Evolutionary conservation across 352 stramenopile species (phyloP).

Genomic region (Saprolegnia diclina): DNA sequence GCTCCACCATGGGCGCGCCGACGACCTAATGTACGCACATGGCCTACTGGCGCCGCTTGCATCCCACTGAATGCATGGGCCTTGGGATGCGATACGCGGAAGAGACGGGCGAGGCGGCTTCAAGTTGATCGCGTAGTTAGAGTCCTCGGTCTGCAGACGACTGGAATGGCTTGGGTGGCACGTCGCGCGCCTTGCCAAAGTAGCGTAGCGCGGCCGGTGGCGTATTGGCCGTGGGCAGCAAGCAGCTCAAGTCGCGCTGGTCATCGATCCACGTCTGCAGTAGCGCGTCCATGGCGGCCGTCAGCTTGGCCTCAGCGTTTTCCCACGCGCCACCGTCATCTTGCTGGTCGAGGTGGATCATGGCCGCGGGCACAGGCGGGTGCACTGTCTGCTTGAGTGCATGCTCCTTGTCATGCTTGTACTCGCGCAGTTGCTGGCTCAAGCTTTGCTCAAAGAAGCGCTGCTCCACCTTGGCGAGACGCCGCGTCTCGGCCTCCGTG

Average conservation of each 20-base stretch:
- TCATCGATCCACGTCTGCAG: constrained; percentile 36
- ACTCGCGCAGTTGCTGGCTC: constrained; percentile 66
- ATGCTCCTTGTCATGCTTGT: constrained; percentile 54
- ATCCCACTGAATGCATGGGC: neutral
- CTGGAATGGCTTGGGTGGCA: constrained; percentile 48
- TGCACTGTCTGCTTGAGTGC: constrained; percentile 34
- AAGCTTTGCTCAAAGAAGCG: constrained; percentile 62
- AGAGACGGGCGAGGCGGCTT: neutral
- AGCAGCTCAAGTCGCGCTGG: constrained; percentile 36
- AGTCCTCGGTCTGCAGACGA: constrained; percentile 34
- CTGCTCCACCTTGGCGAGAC: constrained; percentile 43
- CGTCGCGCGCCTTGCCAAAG: constrained; percentile 40
- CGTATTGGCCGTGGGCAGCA: constrained; percentile 56
- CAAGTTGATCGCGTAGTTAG: too few species aligned
- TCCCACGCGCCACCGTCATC: constrained; percentile 34
- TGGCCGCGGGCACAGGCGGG: constrained; percentile 29
- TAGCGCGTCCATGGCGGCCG: constrained; percentile 34
- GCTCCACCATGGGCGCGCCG: too few species aligned
- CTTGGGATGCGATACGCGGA: neutral
- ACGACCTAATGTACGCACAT: too few species aligned
- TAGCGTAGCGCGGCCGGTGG: constrained; percentile 58
- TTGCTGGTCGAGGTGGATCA: constrained; percentile 44
- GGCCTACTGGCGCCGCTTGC: too few species aligned
- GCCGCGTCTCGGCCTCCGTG: constrained; percentile 37
- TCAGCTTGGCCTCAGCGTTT: constrained; percentile 37